These are phyloP conservation scores for Raphanus sativus DNA, from an alignment of 345 rosid species.

Conservation along the genomic window DNA sequence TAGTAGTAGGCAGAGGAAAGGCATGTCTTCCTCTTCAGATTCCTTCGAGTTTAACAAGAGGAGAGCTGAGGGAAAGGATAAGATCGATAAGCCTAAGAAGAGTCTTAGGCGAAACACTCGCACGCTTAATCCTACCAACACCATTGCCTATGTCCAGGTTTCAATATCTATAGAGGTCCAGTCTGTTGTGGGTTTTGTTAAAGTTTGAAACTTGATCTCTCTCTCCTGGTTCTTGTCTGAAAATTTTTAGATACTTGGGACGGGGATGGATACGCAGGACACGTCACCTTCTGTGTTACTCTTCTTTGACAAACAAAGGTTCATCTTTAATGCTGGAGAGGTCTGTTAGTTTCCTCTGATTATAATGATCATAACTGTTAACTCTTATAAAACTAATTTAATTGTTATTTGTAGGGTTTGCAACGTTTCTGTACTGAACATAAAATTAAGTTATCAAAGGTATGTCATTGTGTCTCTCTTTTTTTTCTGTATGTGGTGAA, in stretches of 20 bases:
- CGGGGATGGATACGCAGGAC: slow-evolving; percentile 99
- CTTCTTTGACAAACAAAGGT: slow-evolving; percentile 92
- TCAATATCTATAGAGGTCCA: no score
- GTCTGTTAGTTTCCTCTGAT: slow-evolving; percentile 38
- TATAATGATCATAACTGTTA: background rate
- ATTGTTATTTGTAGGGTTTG: slow-evolving; percentile 62
- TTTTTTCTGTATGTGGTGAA: slow-evolving; percentile 2
- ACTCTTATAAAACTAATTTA: background rate
- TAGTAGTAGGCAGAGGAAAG: slow-evolving; percentile 31
- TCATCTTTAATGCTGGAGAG: slow-evolving; percentile 98
- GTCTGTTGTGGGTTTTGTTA: slow-evolving; percentile 16
- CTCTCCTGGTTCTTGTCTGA: background rate
- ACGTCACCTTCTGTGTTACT: slow-evolving; percentile 95
- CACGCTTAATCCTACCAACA: slow-evolving; percentile 74
- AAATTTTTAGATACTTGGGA: slow-evolving; percentile 71
- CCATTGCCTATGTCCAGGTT: slow-evolving; percentile 91
- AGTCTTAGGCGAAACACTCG: slow-evolving; percentile 70
- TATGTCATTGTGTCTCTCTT: slow-evolving; percentile 24
- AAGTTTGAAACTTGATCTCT: slow-evolving; percentile 12
- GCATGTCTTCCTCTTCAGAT: slow-evolving; percentile 21
- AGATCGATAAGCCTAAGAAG: slow-evolving; percentile 57
- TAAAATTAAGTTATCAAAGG: slow-evolving; percentile 93
- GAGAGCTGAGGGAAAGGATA: slow-evolving; percentile 76
- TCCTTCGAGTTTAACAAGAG: slow-evolving; percentile 73
- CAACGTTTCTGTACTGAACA: slow-evolving; percentile 94